Evolutionary conservation across 768 basidiomycete species (phyloP), one percentile per base, ranked within the genome.

Genomic region (Boletus vinaceobasis): DNA sequence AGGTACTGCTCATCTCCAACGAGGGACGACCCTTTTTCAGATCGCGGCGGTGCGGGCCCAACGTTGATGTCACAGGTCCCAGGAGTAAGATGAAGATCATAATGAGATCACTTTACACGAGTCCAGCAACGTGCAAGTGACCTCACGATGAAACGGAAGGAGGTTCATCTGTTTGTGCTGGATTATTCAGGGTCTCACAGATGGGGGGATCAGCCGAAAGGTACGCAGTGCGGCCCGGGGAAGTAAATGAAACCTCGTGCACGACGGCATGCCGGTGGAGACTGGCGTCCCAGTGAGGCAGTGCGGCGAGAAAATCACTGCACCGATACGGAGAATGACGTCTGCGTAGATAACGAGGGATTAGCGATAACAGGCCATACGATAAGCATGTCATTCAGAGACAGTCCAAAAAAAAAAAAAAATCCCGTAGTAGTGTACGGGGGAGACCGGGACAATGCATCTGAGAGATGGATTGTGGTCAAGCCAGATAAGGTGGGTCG

Each of bases 231-330:
- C 62, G 60, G 63, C 54, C 63, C 57, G 57, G 49, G 63, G 55
- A 49, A 48, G 56, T 49, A 55, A 55, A 56, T 63, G 42, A 53
- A 56, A 58, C 50, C 62, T 64, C 62, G 62, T 64, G 62, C 59
- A 48, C 48, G 36, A 40, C 55, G 35, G 45, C 55, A 60, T 55
- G 58, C 43, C 48, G 44, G 46, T 61, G 60, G 56, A 48, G 59
- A 57, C 13, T 42, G 29, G 29, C 37, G 38, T 44, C 14, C 11
- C 31, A 15, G 13, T 48, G 44, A 49, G 57, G 61, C 62, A 23
- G 56, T 63, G 55, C 53, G 37, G 32, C 55, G 53, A 63, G 61
- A 57, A 60, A 57, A 60, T 60, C 62, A 50, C 44, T 42, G 50
- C 2, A 52, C 57, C 23, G 48, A 59, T 53, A 50, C 2, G 57